Evolutionary conservation across 495 filamentous ascomycete species (phyloP).

Genomic region (Penicillium taxi): DNA sequence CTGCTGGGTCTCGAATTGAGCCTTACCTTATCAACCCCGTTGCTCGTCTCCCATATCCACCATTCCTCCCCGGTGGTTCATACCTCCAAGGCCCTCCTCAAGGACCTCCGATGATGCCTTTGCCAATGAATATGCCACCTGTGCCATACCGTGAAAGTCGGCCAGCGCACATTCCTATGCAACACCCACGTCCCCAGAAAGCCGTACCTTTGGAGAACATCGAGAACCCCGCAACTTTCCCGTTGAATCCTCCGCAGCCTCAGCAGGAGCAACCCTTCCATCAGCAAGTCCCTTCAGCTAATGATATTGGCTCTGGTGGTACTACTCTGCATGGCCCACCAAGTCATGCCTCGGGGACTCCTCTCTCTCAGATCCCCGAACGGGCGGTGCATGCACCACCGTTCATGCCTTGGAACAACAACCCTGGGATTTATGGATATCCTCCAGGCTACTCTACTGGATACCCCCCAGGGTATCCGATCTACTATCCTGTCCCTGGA

Average conservation of each 20-base stretch:
- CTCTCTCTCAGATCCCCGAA: constrained; percentile 90
- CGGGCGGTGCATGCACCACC: constrained; percentile 86
- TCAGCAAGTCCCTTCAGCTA: constrained; percentile 73
- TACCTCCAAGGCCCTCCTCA: constrained; percentile 19
- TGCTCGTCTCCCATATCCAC: constrained; percentile 73
- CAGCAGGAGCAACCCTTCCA: constrained; percentile 79
- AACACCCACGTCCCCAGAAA: constrained; percentile 94
- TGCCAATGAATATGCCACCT: constrained; percentile 42
- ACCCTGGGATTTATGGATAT: no score
- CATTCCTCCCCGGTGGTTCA: constrained; percentile 27
- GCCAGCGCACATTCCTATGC: constrained; percentile 72
- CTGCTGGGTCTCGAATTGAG: constrained; percentile 61
- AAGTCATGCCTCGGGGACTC: constrained; percentile 75
- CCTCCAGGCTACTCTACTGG: constrained; percentile 56
- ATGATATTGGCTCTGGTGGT: constrained; percentile 49
- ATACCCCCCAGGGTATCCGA: constrained; percentile 46
- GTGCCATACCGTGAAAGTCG: constrained; percentile 73
- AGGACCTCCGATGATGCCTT: constrained; percentile 29
- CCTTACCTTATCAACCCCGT: constrained; percentile 64
- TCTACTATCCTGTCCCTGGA: constrained; percentile 44
- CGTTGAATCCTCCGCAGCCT: constrained; percentile 64
- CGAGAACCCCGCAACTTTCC: constrained; percentile 68
- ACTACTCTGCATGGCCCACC: constrained; percentile 60
- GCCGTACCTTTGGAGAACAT: constrained; percentile 90
- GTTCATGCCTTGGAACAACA: constrained; percentile 89